Percentiles rank a stretch among this genome's conserved stretches.
Evolutionary conservation across 2,329 filamentous ascomycete genomes (phyloP).

Genomic region (Raffaelea albimanens): DNA sequence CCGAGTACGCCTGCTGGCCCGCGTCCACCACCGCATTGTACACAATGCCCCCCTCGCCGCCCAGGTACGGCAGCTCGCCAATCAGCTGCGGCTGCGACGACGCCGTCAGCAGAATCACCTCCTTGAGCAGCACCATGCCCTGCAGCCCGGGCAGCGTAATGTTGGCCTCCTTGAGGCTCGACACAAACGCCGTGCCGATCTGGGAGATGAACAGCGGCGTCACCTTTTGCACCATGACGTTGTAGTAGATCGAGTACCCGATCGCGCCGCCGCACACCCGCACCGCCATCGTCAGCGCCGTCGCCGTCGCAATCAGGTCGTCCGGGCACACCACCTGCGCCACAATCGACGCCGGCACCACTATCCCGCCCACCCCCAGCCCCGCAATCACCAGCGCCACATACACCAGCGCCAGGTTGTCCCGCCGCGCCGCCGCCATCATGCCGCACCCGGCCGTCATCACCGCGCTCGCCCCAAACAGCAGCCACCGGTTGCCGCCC

Average conservation of each 20-base stretch:
- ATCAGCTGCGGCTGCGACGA: constrained; percentile 40
- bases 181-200: constrained; percentile 37
- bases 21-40: constrained; percentile 38
- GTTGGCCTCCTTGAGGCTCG: not conserved
- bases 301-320: constrained; percentile 60
- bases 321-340: constrained; percentile 61
- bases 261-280: constrained; percentile 59
- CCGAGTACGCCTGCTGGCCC: constrained; percentile 46
- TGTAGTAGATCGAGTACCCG: constrained; percentile 51
- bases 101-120: constrained; percentile 44
- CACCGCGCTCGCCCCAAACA: constrained; percentile 48
- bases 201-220: constrained; percentile 31
- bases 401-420: constrained; percentile 47
- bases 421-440: constrained; percentile 35
- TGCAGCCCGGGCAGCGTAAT: constrained; percentile 17
- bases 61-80: constrained; percentile 39
- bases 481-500: constrained; percentile 49
- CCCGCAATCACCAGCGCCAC: constrained; percentile 51
- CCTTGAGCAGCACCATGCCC: constrained; percentile 1
- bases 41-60: constrained; percentile 17
- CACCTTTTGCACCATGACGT: constrained; percentile 40
- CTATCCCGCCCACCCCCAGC: constrained; percentile 57
- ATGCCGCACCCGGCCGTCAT: constrained; percentile 58
- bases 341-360: constrained; percentile 59
- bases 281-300: constrained; percentile 59